Evolutionary conservation across 2,329 filamentous ascomycete species (phyloP), one percentile per base, ranked within the genome.

Genomic region (Elsinoe arachidis): DNA sequence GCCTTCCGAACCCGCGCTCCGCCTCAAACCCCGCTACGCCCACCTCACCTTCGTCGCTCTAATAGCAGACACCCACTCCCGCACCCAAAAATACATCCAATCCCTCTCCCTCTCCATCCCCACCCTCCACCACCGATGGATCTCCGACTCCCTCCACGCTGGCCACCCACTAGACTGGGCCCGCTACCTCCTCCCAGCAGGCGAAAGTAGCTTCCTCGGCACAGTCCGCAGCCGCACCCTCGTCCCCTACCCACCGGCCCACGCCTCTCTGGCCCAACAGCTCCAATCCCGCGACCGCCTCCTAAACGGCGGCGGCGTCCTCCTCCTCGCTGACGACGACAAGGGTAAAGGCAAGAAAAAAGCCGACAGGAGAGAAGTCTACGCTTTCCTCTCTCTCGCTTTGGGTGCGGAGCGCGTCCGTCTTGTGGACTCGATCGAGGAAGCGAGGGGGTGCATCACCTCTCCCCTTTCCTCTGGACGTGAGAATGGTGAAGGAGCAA

Each of bases 51-150:
- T 99, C 67, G 84, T 88, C 0, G 91, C 90, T 3, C 75, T 97
- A 12, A 88, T 99, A 59, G 86, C 91, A 0, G 89, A 97, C 66
- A 81, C 83, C 3, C 87, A 96, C 69, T 93, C 88, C 5, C 84
- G 92, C 47, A 90, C 90, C 61, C 82, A 85, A 52, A 99, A 97
- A 69, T 96, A 93, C 70, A 88, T 97, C 78, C 91, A 97, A 72
- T 93, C 93, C 0, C 80, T 99, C 1, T 91, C 93, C 0, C 80
- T 99, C 0, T 90, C 89, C 0, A 73, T 99, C 0, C 93, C 93
- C 0, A 96, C 91, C 65, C 77, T 99, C 1, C 86, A 89, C 5
- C 80, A 84, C 5, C 84, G 85, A 56, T 99, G 93, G 92, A 76
- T 95, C 49, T 78, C 81, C 23, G 80, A 87, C 52, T 96, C 88